These are phyloP conservation scores for Pseudogymnoascus sp. DNA, from an alignment of 2,329 filamentous ascomycete genomes.

Conservation along the genomic window DNA sequence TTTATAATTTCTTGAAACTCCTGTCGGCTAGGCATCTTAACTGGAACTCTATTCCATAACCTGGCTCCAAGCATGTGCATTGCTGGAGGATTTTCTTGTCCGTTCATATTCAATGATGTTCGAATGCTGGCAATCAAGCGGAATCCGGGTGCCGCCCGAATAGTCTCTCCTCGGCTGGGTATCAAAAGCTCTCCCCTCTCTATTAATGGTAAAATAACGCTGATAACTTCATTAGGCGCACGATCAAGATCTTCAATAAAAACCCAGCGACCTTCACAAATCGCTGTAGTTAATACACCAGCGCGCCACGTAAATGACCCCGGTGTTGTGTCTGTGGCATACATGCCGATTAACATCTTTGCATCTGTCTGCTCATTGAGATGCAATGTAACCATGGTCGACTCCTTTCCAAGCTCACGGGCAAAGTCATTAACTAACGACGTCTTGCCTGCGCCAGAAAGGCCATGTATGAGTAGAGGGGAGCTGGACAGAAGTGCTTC, in stretches of 20 bases:
- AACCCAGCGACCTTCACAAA: constrained; percentile 91
- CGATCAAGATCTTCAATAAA: constrained; percentile 94
- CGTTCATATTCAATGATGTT: constrained; percentile 62
- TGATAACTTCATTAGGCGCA: constrained; percentile 89
- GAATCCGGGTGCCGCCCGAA: constrained; percentile 77
- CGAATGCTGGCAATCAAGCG: constrained; percentile 87
- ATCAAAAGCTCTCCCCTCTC: constrained; percentile 88
- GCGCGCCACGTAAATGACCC: constrained; percentile 89
- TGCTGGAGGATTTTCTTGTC: constrained; percentile 56
- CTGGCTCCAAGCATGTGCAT: constrained; percentile 68
- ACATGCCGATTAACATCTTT: constrained; percentile 90
- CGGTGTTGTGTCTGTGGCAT: constrained; percentile 79
- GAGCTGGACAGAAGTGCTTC: constrained; percentile 55
- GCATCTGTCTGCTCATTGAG: constrained; percentile 97
- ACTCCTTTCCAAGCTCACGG: constrained; percentile 66
- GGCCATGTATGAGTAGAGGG: constrained; percentile 73
- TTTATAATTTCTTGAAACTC: constrained; percentile 71
- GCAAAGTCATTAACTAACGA: constrained; percentile 76
- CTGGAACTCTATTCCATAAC: constrained; percentile 73
- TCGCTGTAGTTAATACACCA: constrained; percentile 87
- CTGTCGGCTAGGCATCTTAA: constrained; percentile 54
- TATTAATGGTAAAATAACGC: constrained; percentile 83
- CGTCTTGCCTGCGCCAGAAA: constrained; percentile 86
- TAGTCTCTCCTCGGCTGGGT: constrained; percentile 76
- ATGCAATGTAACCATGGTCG: constrained; percentile 85